Evolutionary conservation across 345 rosid species (phyloP).

Genomic region (Corchorus olitorius): DNA sequence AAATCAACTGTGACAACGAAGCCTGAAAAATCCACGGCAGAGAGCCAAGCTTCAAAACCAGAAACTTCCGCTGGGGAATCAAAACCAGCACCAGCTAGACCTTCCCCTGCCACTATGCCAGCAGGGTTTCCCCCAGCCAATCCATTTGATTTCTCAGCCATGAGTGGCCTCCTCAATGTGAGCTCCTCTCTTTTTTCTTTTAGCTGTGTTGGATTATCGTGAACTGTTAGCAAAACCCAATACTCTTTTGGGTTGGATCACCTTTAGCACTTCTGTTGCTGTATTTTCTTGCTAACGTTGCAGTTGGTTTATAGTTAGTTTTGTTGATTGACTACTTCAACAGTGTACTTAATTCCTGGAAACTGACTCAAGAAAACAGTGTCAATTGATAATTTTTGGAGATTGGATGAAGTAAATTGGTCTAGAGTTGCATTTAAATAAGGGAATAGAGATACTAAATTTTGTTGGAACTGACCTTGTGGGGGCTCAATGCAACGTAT

Average conservation of each 20-base stretch:
- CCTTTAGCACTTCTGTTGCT: background rate
- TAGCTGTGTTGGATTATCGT: background rate
- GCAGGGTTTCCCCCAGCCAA: conserved; percentile 46
- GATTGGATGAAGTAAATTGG: background rate
- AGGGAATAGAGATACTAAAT: background rate
- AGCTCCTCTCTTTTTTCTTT: conserved; percentile 19
- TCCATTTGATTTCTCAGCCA: conserved; percentile 91
- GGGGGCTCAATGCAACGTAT: background rate
- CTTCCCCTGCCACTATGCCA: conserved; percentile 41
- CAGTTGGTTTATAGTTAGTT: background rate
- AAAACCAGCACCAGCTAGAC: conserved; percentile 37
- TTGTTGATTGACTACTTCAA: background rate
- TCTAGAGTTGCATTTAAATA: background rate
- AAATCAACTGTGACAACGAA: conserved; percentile 34
- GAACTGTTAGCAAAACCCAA: background rate
- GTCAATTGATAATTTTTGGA: background rate
- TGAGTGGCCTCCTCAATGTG: conserved; percentile 83
- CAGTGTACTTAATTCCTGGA: background rate
- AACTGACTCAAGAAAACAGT: background rate
- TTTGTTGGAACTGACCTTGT: background rate
- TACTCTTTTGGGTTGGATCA: background rate
- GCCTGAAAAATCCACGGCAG: conserved; percentile 58
- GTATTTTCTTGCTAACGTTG: background rate
- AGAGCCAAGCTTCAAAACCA: conserved; percentile 42
- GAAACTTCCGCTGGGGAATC: conserved; percentile 61